phyloP scores from a whole-genome alignment of 2,329 filamentous ascomycete species.

The Cytospora piceae region DNA sequence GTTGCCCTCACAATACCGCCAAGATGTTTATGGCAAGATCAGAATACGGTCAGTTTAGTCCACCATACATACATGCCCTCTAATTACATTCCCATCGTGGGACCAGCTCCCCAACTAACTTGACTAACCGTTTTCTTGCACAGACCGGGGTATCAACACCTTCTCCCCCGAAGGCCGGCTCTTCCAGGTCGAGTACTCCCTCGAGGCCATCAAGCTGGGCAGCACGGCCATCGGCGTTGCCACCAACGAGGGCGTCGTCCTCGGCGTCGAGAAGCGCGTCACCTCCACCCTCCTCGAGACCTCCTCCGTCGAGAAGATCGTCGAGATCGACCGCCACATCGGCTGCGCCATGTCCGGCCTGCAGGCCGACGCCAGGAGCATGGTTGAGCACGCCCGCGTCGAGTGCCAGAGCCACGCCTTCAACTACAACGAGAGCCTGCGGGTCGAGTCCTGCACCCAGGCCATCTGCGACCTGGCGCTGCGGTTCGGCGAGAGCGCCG shows the following conservation, averaged over 20 bases:
- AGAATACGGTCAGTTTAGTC: conserved; percentile 84
- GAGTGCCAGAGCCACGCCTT: conserved; percentile 97
- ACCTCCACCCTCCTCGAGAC: conserved; percentile 97
- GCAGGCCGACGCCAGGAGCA: conserved; percentile 95
- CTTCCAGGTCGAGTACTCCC: conserved; percentile 99
- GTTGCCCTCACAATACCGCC: conserved; percentile 47
- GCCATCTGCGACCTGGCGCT: conserved; percentile 97
- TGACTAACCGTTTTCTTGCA: conserved; percentile 11
- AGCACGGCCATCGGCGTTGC: conserved; percentile 98
- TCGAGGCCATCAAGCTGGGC: conserved; percentile 99
- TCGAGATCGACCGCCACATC: conserved; percentile 98
- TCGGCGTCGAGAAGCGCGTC: conserved; percentile 98
- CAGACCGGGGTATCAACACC: conserved; percentile 99
- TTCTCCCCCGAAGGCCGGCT: conserved; percentile 99
- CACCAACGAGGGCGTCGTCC: conserved; percentile 91
- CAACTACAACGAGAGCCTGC: conserved; percentile 94
- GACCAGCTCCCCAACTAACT: conserved; percentile 41
- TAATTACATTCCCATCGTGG: conserved; percentile 32
- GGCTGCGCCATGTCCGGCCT: conserved; percentile 98
- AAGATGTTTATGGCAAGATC: conserved; percentile 99
- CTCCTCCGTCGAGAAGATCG: conserved; percentile 98
- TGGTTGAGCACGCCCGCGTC: conserved; percentile 97
- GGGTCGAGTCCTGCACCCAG: conserved; percentile 97
- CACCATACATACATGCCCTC: conserved; percentile 20
- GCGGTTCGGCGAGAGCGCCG: conserved; percentile 94